phyloP scores from a whole-genome alignment of 495 filamentous ascomycete species.

The Hypoxylon perforatum region DNA sequence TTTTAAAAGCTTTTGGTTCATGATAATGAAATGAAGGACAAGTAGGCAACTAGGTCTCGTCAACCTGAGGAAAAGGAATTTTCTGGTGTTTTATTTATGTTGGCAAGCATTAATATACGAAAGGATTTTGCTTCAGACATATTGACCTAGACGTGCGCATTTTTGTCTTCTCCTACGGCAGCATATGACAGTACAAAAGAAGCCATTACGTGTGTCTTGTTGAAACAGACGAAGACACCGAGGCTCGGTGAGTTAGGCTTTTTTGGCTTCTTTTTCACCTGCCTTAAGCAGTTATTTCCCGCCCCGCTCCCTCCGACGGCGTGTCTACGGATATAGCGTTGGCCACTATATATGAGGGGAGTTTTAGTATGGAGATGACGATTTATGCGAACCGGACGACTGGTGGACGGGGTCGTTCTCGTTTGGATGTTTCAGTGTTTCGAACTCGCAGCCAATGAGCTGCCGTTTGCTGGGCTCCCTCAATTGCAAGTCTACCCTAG shows the following conservation, averaged over 20 bases:
- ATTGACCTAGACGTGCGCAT: too few species aligned
- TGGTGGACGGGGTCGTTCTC: not conserved
- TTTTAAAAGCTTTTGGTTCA: conserved; percentile 2
- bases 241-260: conserved; percentile 16
- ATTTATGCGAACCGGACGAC: conserved; percentile 27
- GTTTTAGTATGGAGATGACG: conserved; percentile 31
- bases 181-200: conserved; percentile 5
- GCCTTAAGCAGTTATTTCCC: conserved; percentile 20
- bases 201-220: too few species aligned
- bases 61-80: conserved; percentile 1
- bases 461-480: conserved; percentile 21
- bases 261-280: conserved; percentile 16
- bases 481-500: conserved; percentile 1
- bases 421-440: conserved; percentile 42
- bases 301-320: not conserved
- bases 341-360: conserved; percentile 30
- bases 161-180: not conserved
- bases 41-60: not conserved
- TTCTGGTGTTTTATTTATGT: conserved; percentile 8
- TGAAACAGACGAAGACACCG: conserved; percentile 18
- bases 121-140: conserved; percentile 11
- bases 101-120: not conserved
- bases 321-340: conserved; percentile 1
- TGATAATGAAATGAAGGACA: not conserved
- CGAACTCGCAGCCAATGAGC: conserved; percentile 30